Evolutionary conservation across 1,284 basidiomycete species (phyloP).

Genomic region (Ganoderma lucidum): DNA sequence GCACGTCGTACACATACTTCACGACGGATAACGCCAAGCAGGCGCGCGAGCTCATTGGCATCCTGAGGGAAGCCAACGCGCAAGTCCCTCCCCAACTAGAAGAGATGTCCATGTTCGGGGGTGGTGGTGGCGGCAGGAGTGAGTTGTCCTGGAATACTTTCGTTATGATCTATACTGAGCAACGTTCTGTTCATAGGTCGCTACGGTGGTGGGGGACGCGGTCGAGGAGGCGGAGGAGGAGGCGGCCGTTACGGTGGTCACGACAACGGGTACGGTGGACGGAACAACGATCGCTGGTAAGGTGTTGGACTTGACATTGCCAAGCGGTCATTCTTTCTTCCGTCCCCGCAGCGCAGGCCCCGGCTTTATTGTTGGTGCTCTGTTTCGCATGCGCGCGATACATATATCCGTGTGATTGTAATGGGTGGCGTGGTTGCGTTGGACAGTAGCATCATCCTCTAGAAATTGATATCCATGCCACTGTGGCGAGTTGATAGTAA

Average conservation of each 20-base stretch:
- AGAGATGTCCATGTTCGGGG: conserved; percentile 91
- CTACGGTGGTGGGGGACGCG: conserved; percentile 42
- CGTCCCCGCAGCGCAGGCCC: not conserved
- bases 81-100: conserved; percentile 89
- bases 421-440: not conserved
- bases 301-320: conserved; percentile 6
- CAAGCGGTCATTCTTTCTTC: conserved; percentile 7
- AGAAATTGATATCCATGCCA: conserved; percentile 27
- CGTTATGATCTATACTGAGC: not conserved
- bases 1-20: conserved; percentile 96
- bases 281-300: conserved; percentile 42
- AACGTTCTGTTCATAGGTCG: conserved; percentile 33
- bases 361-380: not conserved
- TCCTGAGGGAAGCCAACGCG: conserved; percentile 92
- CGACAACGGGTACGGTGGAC: conserved; percentile 42
- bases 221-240: conserved; percentile 43
- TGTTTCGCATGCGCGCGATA: not conserved
- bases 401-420: not conserved
- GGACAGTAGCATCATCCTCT: conserved; percentile 12
- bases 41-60: conserved; percentile 90
- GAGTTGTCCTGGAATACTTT: conserved; percentile 21
- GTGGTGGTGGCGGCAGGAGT: conserved; percentile 81
- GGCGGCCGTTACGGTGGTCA: conserved; percentile 45
- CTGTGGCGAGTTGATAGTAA: conserved; percentile 28
- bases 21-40: conserved; percentile 94